Evolutionary conservation across 352 stramenopile species (phyloP).

Genomic region (Phytopythium chamaehyphon): DNA sequence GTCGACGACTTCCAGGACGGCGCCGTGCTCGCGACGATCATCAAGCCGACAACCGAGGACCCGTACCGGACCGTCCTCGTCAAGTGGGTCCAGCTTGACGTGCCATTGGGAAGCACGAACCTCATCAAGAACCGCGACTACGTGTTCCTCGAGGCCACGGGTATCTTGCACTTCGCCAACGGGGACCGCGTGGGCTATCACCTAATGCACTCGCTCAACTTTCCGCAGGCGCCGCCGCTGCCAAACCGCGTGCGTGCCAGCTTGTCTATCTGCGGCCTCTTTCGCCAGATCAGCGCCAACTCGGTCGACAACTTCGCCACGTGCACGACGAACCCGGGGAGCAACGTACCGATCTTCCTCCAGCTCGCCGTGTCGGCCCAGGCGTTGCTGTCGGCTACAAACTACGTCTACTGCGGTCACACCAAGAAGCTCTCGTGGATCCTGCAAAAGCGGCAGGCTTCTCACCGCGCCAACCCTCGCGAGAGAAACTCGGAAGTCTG

Average conservation of each 20-base stretch:
- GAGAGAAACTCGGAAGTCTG: constrained; percentile 16
- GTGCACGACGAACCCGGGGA: constrained; percentile 20
- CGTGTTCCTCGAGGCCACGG: constrained; percentile 45
- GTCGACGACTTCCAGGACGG: constrained; percentile 34
- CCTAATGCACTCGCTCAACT: constrained; percentile 12
- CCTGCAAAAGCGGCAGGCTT: constrained; percentile 16
- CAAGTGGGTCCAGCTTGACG: constrained; percentile 32
- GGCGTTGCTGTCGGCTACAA: constrained; percentile 17
- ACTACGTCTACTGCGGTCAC: constrained; percentile 32
- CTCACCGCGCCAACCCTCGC: constrained; percentile 12
- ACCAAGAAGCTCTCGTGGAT: constrained; percentile 36
- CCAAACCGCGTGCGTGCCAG: constrained; percentile 33
- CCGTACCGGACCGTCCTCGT: constrained; percentile 40
- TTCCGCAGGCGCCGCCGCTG: constrained; percentile 9
- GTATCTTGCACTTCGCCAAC: constrained; percentile 25
- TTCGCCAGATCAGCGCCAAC: constrained; percentile 35
- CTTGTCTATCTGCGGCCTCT: constrained; percentile 49
- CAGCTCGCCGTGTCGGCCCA: constrained; percentile 19
- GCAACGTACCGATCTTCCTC: constrained; percentile 23
- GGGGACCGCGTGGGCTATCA: constrained; percentile 26
- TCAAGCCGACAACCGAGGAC: constrained; percentile 38
- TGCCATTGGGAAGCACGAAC: constrained; percentile 16
- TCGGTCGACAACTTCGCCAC: constrained; percentile 41
- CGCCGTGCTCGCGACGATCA: constrained; percentile 31
- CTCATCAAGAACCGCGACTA: constrained; percentile 39